Evolutionary conservation across 23 red algal species (phyloP), one percentile per base, ranked within the genome.

Genomic region (Gracilaria vermiculophylla): DNA sequence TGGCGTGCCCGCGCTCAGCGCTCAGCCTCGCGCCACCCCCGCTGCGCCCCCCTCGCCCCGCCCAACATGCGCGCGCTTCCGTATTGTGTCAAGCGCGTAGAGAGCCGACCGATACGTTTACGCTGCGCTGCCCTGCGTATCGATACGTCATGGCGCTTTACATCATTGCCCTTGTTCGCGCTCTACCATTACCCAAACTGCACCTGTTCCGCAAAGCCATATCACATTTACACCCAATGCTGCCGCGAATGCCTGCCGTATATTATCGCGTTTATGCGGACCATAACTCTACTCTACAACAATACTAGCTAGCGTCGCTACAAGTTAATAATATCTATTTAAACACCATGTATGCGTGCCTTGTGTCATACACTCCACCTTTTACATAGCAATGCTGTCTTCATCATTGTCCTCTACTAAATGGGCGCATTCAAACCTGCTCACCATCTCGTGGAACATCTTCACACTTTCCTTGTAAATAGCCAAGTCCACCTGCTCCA

Each of bases 361-460:
- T 5, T 47, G 12, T 12, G 11, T 54, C n/a, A 3, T 21, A 17
- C n/a, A 19, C 8, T n/a, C 12, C 16, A 19, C 2, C 19, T 76
- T 54, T 50, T 86, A 73, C 62, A 86, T 42, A 7, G 41, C 81
- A 15, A 86, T 69, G 29, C 61, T 53, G 44, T 86, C 81, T 41
- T 73, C 81, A 32, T 86, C 60, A 48, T 86, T 58, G 2, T 86
- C 25, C 53, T 34, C 44, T 32, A 86, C 62, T 19, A 86, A 55
- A 72, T 86, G 81, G 3, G 24, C 17, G 50, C 81, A 86, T 25
- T 58, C 81, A 60, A 86, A 86, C 37, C 32, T 70, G 5, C 44
- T 57, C 1, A 86, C 81, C 81, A 86, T 86, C 65, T 86, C 81
- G 20, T 70, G 1, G 43, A 86, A 86, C 81, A 86, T 86, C 2